These are phyloP conservation scores for Silybum marianum DNA, from an alignment of 129 eudicot genomes.

Conservation along the genomic window DNA sequence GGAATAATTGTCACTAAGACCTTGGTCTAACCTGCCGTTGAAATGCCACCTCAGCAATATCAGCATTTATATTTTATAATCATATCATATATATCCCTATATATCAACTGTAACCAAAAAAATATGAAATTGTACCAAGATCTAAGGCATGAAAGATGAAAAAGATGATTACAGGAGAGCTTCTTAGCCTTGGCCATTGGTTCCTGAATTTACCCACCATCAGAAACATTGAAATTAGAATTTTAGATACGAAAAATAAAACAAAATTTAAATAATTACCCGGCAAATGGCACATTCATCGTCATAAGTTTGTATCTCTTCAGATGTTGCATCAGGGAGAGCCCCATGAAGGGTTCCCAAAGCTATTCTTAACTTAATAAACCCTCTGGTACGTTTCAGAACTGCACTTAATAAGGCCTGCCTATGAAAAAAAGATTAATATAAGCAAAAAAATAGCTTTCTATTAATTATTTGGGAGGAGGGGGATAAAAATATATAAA, in stretches of 20 bases:
- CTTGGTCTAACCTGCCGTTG: constrained; percentile 87
- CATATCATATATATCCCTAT: constrained; percentile 1
- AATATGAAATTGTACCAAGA: constrained; percentile 61
- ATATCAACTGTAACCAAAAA: background rate
- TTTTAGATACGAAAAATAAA: background rate
- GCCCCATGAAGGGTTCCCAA: constrained; percentile 91
- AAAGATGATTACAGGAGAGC: constrained; percentile 91
- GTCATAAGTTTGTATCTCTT: constrained; percentile 86
- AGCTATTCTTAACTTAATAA: constrained; percentile 72
- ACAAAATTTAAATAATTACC: constrained; percentile 43
- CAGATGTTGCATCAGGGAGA: constrained; percentile 92
- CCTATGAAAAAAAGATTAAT: background rate
- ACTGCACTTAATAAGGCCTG: constrained; percentile 92
- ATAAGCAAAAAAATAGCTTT: constrained; percentile 24
- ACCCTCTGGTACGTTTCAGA: constrained; percentile 72
- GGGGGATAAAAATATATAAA: background rate
- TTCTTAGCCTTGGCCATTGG: constrained; percentile 98
- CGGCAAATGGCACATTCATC: constrained; percentile 98
- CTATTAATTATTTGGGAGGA: background rate
- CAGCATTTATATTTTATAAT: constrained; percentile 4
- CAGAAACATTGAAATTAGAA: background rate
- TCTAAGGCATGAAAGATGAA: constrained; percentile 92
- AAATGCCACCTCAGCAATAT: constrained; percentile 23
- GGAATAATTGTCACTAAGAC: constrained; percentile 68
- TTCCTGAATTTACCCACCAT: constrained; percentile 50